phyloP scores from a whole-genome alignment of 2,329 filamentous ascomycete species.

The Beauveria varroae region DNA sequence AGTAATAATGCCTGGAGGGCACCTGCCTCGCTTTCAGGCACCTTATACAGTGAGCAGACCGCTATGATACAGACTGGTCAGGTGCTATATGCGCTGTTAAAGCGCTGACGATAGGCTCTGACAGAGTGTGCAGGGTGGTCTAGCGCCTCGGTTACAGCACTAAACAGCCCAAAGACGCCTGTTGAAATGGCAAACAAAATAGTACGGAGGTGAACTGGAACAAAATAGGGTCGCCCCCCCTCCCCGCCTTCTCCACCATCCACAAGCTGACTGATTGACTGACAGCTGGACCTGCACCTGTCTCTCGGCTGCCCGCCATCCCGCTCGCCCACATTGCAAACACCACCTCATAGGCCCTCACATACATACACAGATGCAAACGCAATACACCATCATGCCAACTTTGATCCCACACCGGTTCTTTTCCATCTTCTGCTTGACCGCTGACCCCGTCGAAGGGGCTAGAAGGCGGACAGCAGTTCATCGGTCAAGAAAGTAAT shows the following conservation, averaged over 20 bases:
- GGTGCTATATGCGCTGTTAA: background rate
- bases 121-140: background rate
- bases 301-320: slow-evolving; percentile 1
- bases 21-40: background rate
- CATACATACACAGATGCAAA: background rate
- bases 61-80: background rate
- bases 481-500: slow-evolving; percentile 8
- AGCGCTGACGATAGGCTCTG: background rate
- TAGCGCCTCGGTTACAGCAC: background rate
- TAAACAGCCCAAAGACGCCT: background rate
- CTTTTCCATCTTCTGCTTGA: slow-evolving; percentile 4
- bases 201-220: no score
- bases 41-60: background rate
- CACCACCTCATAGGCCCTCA: background rate
- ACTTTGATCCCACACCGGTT: slow-evolving; percentile 8
- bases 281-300: slow-evolving; percentile 1
- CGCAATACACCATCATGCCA: background rate
- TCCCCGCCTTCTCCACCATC: background rate
- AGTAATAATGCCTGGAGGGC: background rate
- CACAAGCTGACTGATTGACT: background rate
- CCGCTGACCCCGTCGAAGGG: background rate
- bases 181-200: background rate
- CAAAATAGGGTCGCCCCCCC: background rate
- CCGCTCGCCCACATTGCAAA: slow-evolving; percentile 1
- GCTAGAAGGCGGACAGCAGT: slow-evolving; percentile 1